These are phyloP conservation scores for Hydnomerulius pinastri DNA, from an alignment of 768 basidiomycete genomes.

Conservation along the genomic window DNA sequence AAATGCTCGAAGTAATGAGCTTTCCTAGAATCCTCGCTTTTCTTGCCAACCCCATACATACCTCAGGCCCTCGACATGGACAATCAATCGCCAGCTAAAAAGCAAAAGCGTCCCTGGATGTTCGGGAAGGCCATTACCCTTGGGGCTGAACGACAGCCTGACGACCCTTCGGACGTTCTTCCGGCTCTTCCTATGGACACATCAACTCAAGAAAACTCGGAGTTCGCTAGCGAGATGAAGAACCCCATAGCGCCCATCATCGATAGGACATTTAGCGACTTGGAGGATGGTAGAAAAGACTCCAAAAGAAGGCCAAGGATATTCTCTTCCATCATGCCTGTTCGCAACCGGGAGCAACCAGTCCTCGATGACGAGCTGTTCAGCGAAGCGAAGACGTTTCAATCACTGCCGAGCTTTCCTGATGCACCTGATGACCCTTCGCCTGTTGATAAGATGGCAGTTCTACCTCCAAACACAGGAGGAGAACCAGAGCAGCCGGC, in stretches of 20 bases:
- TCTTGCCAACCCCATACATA: not conserved
- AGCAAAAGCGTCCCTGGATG: slow-evolving; percentile 4
- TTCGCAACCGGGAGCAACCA: slow-evolving; percentile 11
- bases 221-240: too few relatives aligned
- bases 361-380: slow-evolving; percentile 28
- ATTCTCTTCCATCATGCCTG: slow-evolving; percentile 16
- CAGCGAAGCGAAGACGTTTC: slow-evolving; percentile 22
- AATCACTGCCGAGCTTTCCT: slow-evolving; percentile 22
- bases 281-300: slow-evolving; percentile 12
- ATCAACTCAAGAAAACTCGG: not conserved
- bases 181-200: not conserved
- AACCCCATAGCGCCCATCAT: too few relatives aligned
- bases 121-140: not conserved
- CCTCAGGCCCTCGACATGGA: slow-evolving; percentile 3
- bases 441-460: slow-evolving; percentile 16
- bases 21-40: not conserved
- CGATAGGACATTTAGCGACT: slow-evolving; percentile 2
- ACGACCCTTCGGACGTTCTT: not conserved
- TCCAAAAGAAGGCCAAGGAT: slow-evolving; percentile 7
- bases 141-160: not conserved
- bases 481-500: not conserved
- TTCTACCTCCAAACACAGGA: slow-evolving; percentile 5
- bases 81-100: slow-evolving; percentile 4
- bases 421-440: slow-evolving; percentile 19
- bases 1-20: too few relatives aligned